Percentiles rank a stretch among this genome's conserved stretches.
phyloP scores from a whole-genome alignment of 352 stramenopile species.

The Phytopythium montanum region DNA sequence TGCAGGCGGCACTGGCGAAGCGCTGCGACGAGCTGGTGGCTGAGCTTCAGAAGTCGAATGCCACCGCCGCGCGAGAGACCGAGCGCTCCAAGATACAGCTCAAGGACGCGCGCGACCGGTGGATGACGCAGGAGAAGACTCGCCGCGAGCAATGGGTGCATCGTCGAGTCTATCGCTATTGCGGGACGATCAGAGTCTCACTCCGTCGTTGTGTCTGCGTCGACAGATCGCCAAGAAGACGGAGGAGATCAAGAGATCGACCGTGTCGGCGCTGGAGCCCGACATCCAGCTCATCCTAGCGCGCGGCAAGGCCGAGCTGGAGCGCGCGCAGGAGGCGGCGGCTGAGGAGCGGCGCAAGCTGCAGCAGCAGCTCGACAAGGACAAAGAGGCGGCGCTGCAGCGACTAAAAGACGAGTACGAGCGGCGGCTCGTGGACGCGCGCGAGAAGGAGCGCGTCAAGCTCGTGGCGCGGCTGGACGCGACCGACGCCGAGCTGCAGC shows the following conservation, averaged over 20 bases:
- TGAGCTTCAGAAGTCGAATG: slow-evolving; percentile 59
- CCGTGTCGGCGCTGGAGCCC: slow-evolving; percentile 67
- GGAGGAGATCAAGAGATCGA: slow-evolving; percentile 85
- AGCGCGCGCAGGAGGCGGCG: slow-evolving; percentile 53
- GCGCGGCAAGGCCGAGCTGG: slow-evolving; percentile 68
- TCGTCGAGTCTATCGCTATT: background rate
- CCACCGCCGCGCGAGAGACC: slow-evolving; percentile 29
- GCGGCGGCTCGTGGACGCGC: slow-evolving; percentile 58
- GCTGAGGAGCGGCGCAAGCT: slow-evolving; percentile 55
- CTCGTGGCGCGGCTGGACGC: slow-evolving; percentile 68
- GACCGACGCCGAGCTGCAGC: slow-evolving; percentile 72
- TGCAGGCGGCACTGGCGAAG: slow-evolving; percentile 53
- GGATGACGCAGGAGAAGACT: slow-evolving; percentile 61
- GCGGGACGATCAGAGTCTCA: background rate
- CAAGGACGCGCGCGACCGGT: slow-evolving; percentile 76
- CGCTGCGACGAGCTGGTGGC: slow-evolving; percentile 71
- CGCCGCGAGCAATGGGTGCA: slow-evolving; percentile 63
- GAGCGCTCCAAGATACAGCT: slow-evolving; percentile 73
- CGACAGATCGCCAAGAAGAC: slow-evolving; percentile 69
- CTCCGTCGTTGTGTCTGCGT: background rate
- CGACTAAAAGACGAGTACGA: slow-evolving; percentile 69
- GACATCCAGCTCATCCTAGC: slow-evolving; percentile 80
- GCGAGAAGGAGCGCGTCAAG: slow-evolving; percentile 75
- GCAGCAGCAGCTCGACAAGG: slow-evolving; percentile 52
- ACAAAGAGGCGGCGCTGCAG: slow-evolving; percentile 44